phyloP scores from a whole-genome alignment of 306 rosid species.

The Begonia peltatifolia region DNA sequence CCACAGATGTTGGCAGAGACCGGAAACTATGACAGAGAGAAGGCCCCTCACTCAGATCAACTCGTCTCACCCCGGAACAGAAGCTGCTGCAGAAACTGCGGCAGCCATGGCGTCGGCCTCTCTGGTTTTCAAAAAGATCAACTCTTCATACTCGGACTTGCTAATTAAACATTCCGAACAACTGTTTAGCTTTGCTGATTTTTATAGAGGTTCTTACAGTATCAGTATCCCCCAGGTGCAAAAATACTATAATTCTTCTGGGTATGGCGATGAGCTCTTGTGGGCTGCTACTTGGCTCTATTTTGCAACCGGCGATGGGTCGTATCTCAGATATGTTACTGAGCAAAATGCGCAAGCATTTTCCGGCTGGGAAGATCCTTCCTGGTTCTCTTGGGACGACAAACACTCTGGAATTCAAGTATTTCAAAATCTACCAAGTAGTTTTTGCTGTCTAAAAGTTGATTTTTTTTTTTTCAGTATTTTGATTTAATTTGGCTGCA shows the following conservation, averaged over 20 bases:
- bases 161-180: conserved; percentile 42
- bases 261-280: conserved; percentile 65
- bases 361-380: conserved; percentile 28
- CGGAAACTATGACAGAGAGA: conserved; percentile 39
- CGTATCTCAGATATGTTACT: conserved; percentile 41
- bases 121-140: conserved; percentile 33
- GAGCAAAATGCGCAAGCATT: conserved; percentile 16
- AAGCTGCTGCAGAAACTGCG: conserved; percentile 65
- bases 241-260: conserved; percentile 51
- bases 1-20: conserved; percentile 71
- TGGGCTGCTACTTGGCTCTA: conserved; percentile 70
- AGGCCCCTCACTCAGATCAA: conserved; percentile 36
- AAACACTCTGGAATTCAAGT: conserved; percentile 62
- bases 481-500: conserved; percentile 9
- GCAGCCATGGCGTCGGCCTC: conserved; percentile 70
- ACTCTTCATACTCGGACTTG: conserved; percentile 31
- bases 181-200: conserved; percentile 50
- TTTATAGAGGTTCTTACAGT: conserved; percentile 45
- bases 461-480: conserved; percentile 1
- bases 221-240: conserved; percentile 53
- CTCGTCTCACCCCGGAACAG: conserved; percentile 63
- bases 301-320: conserved; percentile 43
- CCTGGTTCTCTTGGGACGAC: conserved; percentile 81
- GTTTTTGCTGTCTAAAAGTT: neutral
- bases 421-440: neutral